Base-by-base conservation (phyloP, 148 eudicot genomes). In the Dianthus caryophyllus region DNA sequence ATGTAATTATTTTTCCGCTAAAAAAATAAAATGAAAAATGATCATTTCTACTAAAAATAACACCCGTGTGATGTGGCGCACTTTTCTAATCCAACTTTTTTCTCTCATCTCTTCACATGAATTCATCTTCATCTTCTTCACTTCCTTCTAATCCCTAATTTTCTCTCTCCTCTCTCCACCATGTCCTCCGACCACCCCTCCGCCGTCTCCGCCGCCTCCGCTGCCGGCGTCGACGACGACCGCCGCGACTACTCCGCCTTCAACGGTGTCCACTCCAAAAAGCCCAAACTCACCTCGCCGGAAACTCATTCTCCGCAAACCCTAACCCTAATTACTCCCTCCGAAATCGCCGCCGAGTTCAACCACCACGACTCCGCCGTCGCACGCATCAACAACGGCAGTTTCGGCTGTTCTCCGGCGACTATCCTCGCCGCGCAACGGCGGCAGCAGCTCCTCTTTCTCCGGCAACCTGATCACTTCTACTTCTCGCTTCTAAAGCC, bases 361-460 rank as follows among this genome's bases (percentile, higher is more conserved):
- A 30, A 83, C 61, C 98, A 93, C 82, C 98, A 89, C 73, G 84
- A 88, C 70, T 59, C 74, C 1, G 15, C 78, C 56, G 66, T 80
- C 16, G 87, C 98, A 2, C 87, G 98, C 13, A 83, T 93, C 72
- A 93, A 89, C 77, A 93, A 93, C 74, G 98, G 98, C 46, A 89
- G 96, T 70, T 93, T 93, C 76, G 96, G 98, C 0, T 87, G 86
- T 49, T 87, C 91, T 69, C 96, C 98, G 0, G 62, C 80, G 46
- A 16, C 85, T 65, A 68, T 93, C 57, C 68, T 87, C 67, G 77
- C 81, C 33, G 87, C 91, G 7, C 96, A 93, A 31, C 77, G 79
- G 2, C 66, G 62, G 0, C 78, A 81, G 77, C 96, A 87, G 77
- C 82, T 84, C 59, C 77, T 27, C 2, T 89, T 69, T 51, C 89